Percentiles rank a stretch among this genome's conserved stretches.
These are phyloP conservation scores for Aphanoascus verrucosus DNA, from an alignment of 2,329 filamentous ascomycete species.

Conservation along the genomic window DNA sequence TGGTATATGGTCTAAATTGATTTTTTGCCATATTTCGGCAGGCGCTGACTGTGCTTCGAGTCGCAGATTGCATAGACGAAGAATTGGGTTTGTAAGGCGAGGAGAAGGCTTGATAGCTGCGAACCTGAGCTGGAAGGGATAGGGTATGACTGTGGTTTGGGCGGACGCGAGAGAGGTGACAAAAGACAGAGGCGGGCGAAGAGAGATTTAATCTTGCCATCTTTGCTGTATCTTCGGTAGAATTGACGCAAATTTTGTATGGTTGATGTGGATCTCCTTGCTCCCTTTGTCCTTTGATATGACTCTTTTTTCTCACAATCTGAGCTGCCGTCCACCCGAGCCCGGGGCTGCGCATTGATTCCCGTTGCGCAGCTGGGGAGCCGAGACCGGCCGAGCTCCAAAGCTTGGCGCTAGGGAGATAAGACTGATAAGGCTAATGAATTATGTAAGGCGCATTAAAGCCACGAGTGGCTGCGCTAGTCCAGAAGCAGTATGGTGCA, in stretches of 20 bases:
- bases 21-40: slow-evolving; percentile 15
- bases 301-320: slow-evolving; percentile 2
- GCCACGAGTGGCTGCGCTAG: neutral
- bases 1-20: slow-evolving; percentile 28
- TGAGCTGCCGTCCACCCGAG: neutral
- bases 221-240: neutral
- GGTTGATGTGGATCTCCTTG: slow-evolving; percentile 5
- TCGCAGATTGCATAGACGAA: slow-evolving; percentile 10
- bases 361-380: neutral
- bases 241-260: slow-evolving; percentile 4
- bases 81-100: neutral
- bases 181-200: neutral
- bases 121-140: neutral
- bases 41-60: slow-evolving; percentile 14
- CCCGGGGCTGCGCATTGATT: neutral
- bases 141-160: neutral
- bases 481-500: neutral
- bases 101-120: neutral
- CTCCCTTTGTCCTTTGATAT: neutral
- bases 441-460: neutral
- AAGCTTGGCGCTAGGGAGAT: neutral
- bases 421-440: neutral
- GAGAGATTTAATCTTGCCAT: slow-evolving; percentile 6
- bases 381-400: neutral
- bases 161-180: neutral